Conservation (phyloP, 2,329 filamentous ascomycete species). For the Neobulgaria alba region DNA sequence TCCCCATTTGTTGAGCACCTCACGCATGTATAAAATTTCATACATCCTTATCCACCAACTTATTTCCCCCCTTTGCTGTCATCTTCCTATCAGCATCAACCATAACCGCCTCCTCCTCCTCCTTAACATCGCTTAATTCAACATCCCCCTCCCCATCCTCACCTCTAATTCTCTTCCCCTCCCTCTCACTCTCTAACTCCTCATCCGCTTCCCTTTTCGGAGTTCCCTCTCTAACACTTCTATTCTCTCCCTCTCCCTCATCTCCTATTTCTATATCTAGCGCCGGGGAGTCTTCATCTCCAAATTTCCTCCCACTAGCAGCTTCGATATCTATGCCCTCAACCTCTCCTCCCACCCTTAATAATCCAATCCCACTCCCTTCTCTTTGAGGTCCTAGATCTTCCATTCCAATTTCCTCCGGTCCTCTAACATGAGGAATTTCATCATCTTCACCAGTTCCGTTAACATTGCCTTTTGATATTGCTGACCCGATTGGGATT, state of each 20-base stretch:
- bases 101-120: constrained; percentile 10
- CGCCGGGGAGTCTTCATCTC: constrained; percentile 9
- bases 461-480: constrained; percentile 26
- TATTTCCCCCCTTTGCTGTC: constrained; percentile 10
- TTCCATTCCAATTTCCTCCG: constrained; percentile 73
- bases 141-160: constrained; percentile 10
- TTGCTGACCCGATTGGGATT: too few relatives aligned
- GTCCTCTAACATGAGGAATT: constrained; percentile 74
- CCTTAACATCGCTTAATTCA: constrained; percentile 6
- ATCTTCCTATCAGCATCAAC: constrained; percentile 6
- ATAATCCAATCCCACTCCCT: constrained; percentile 27
- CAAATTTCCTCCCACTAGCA: constrained; percentile 46
- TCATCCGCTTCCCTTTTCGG: constrained; percentile 50
- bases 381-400: constrained; percentile 68
- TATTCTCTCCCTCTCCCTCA: constrained; percentile 15
- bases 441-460: constrained; percentile 47
- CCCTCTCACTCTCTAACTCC: constrained; percentile 29
- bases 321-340: constrained; percentile 51
- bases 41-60: constrained; percentile 14
- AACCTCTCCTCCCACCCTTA: constrained; percentile 32
- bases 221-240: constrained; percentile 18
- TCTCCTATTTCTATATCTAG: constrained; percentile 32
- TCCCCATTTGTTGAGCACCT: too few relatives aligned
- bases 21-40: too few relatives aligned
- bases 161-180: constrained; percentile 11